Conservation (phyloP, 345 rosid species). For the Dimocarpus longan region DNA sequence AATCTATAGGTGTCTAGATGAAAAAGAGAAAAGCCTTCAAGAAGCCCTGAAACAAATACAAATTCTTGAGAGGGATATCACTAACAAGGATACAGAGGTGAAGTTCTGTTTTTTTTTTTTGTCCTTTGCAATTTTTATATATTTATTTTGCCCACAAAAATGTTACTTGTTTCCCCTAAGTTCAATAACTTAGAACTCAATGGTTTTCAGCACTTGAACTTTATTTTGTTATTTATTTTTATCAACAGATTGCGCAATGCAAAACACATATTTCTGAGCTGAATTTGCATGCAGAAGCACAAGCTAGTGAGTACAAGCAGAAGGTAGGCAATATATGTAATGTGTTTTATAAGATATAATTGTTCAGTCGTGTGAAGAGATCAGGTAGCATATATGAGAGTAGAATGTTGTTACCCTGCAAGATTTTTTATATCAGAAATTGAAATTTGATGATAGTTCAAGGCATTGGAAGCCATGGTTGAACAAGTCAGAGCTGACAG, state of each 20-base stretch:
- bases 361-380: slow-evolving; percentile 9
- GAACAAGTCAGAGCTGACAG: slow-evolving; percentile 84
- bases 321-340: slow-evolving; percentile 56
- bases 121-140: background rate
- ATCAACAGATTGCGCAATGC: slow-evolving; percentile 65
- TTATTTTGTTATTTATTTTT: slow-evolving; percentile 17
- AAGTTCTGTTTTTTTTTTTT: background rate
- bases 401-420: background rate
- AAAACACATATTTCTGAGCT: slow-evolving; percentile 73
- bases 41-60: slow-evolving; percentile 53
- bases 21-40: slow-evolving; percentile 65
- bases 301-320: slow-evolving; percentile 82
- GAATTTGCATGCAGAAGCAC: slow-evolving; percentile 93
- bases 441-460: slow-evolving; percentile 53
- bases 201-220: slow-evolving; percentile 11
- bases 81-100: slow-evolving; percentile 73
- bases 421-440: slow-evolving; percentile 9
- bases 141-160: background rate
- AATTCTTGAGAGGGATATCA: slow-evolving; percentile 53
- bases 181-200: background rate
- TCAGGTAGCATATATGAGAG: background rate
- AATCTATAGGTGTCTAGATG: slow-evolving; percentile 56
- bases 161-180: background rate
- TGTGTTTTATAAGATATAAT: slow-evolving; percentile 13
- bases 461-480: slow-evolving; percentile 84